Conservation (phyloP, 2,329 filamentous ascomycete species). For the Colletotrichum liaoningense region DNA sequence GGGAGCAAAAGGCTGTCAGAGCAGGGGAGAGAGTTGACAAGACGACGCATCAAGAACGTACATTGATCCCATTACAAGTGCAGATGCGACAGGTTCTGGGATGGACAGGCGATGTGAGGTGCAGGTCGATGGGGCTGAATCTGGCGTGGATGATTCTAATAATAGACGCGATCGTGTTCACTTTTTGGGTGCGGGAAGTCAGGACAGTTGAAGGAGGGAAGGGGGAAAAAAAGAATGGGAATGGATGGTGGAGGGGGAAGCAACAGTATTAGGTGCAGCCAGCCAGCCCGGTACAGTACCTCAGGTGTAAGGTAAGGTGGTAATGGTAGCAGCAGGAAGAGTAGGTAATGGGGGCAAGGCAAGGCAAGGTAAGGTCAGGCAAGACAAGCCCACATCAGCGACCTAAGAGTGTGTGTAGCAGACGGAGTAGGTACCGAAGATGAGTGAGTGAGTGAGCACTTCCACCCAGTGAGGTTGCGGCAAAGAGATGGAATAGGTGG, state of each 20-base stretch:
- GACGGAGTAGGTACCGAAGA: background rate
- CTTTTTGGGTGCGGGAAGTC: constrained; percentile 41
- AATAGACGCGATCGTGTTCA: constrained; percentile 62
- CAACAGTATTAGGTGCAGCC: constrained; percentile 21
- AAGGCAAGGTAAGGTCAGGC: constrained; percentile 9
- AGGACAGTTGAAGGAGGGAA: constrained; percentile 39
- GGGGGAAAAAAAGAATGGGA: constrained; percentile 26
- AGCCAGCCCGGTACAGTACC: background rate
- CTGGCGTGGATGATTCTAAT: constrained; percentile 63
- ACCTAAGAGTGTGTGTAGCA: constrained; percentile 2
- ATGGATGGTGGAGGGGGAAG: constrained; percentile 24
- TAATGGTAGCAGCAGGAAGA: background rate
- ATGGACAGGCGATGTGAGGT: constrained; percentile 46
- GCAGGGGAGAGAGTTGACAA: constrained; percentile 22
- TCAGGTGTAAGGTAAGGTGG: background rate
- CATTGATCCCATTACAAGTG: constrained; percentile 38
- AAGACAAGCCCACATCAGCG: background rate
- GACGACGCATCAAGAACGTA: constrained; percentile 34
- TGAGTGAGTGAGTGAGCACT: background rate
- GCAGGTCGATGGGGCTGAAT: constrained; percentile 61
- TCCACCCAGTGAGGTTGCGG: background rate
- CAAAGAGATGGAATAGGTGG: constrained; percentile 1
- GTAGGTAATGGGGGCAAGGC: background rate
- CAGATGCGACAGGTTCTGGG: constrained; percentile 37
- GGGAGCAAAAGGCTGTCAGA: constrained; percentile 14